Conservation (phyloP, 1,284 basidiomycete genomes). For the Cryptococcus floricola region DNA sequence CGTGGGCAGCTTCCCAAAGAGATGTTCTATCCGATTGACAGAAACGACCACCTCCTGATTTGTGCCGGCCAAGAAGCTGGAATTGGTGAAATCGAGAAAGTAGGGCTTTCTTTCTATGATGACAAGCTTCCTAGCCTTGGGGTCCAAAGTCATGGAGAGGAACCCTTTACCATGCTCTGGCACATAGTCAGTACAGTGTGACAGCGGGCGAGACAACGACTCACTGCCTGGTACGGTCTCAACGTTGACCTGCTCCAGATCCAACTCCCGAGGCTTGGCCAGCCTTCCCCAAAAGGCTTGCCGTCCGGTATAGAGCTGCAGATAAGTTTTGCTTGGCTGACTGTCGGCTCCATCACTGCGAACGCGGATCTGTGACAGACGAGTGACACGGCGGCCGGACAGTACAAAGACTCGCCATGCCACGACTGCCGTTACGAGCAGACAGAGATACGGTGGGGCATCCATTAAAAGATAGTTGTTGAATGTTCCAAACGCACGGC, state of each 20-base stretch:
- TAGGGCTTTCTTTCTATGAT: slow-evolving; percentile 12
- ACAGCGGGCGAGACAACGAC: background rate
- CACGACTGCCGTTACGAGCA: slow-evolving; percentile 1
- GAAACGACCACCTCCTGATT: slow-evolving; percentile 19
- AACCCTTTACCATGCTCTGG: background rate
- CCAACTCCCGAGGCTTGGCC: slow-evolving; percentile 4
- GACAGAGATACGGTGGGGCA: slow-evolving; percentile 6
- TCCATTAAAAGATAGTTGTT: slow-evolving; percentile 7
- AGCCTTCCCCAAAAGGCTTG: slow-evolving; percentile 4
- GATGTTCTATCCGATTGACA: slow-evolving; percentile 18
- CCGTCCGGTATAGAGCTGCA: slow-evolving; percentile 5
- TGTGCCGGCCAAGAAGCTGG: slow-evolving; percentile 2
- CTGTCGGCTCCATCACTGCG: background rate
- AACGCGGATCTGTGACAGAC: slow-evolving; percentile 4
- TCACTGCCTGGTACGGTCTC: slow-evolving; percentile 1
- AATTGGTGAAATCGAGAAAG: slow-evolving; percentile 15
- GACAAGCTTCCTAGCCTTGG: background rate
- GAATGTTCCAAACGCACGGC: slow-evolving; percentile 8
- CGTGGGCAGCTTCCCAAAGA: slow-evolving; percentile 11
- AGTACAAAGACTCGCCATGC: slow-evolving; percentile 2
- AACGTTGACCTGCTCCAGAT: background rate
- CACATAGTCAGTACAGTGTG: background rate
- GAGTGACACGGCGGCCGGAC: slow-evolving; percentile 3
- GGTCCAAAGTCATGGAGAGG: background rate
- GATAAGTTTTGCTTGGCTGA: background rate